Conservation (phyloP, 192 early-diverging fungal genomes). For the Geranomyces variabilis region DNA sequence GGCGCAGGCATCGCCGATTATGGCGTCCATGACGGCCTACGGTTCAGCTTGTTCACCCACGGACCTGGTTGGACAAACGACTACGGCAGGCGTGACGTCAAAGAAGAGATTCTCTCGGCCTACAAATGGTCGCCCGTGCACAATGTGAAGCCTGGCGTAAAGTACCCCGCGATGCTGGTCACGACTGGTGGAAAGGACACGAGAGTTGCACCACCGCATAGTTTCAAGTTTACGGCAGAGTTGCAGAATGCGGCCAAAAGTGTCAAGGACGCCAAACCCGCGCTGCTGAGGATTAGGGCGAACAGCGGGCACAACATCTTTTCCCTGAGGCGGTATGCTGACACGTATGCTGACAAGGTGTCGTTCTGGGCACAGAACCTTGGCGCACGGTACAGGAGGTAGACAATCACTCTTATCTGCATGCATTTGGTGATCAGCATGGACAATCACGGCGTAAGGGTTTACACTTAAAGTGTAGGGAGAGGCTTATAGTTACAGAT, state of each 20-base stretch:
- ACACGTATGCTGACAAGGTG: slow-evolving; percentile 29
- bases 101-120: slow-evolving; percentile 57
- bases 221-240: slow-evolving; percentile 61
- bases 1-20: slow-evolving; percentile 66
- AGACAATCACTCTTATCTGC: no score
- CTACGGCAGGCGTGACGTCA: slow-evolving; percentile 61
- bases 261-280: slow-evolving; percentile 3
- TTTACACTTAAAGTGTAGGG: no score
- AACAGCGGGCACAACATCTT: slow-evolving; percentile 31
- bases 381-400: slow-evolving; percentile 14
- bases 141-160: slow-evolving; percentile 53
- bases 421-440: no score
- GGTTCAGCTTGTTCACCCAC: slow-evolving; percentile 76
- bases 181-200: slow-evolving; percentile 64
- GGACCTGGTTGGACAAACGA: slow-evolving; percentile 69
- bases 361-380: slow-evolving; percentile 26
- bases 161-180: slow-evolving; percentile 63
- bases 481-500: no score
- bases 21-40: slow-evolving; percentile 68
- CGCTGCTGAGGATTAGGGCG: slow-evolving; percentile 13
- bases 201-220: slow-evolving; percentile 55
- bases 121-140: slow-evolving; percentile 61
- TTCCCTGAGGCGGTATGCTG: slow-evolving; percentile 19
- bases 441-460: no score
- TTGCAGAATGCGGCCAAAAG: slow-evolving; percentile 50